phyloP scores from a whole-genome alignment of 495 filamentous ascomycete genomes.

The Neurospora africana region DNA sequence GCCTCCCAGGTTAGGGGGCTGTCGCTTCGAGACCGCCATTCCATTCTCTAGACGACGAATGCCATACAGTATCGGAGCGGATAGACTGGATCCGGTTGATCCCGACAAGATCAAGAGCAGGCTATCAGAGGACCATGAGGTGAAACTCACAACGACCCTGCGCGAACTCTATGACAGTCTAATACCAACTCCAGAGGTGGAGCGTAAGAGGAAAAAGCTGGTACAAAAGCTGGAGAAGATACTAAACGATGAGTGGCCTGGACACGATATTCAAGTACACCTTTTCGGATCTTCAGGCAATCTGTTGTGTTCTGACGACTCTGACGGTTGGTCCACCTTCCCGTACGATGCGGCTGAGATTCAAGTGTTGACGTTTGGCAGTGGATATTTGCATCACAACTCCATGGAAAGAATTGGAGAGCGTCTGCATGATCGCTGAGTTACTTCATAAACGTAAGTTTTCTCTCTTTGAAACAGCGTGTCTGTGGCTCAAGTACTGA shows the following conservation, averaged over 20 bases:
- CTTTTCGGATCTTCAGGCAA: slow-evolving; percentile 97
- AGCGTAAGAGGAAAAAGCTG: slow-evolving; percentile 60
- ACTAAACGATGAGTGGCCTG: slow-evolving; percentile 85
- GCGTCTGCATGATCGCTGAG: slow-evolving; percentile 77
- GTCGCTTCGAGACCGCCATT: slow-evolving; percentile 65
- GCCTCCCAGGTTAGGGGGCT: slow-evolving; percentile 44
- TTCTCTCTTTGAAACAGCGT: not conserved
- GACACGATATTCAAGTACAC: slow-evolving; percentile 77
- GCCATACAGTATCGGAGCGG: slow-evolving; percentile 79
- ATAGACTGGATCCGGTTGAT: slow-evolving; percentile 59
- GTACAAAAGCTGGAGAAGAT: slow-evolving; percentile 77
- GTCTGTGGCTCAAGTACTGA: slow-evolving; percentile 1
- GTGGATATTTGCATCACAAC: slow-evolving; percentile 98
- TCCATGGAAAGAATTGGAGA: slow-evolving; percentile 67
- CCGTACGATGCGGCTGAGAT: not conserved
- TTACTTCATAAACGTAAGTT: slow-evolving; percentile 71
- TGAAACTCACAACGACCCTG: slow-evolving; percentile 70
- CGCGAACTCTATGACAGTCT: slow-evolving; percentile 72
- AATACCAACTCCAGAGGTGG: slow-evolving; percentile 71
- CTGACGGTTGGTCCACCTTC: slow-evolving; percentile 61
- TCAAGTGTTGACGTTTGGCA: slow-evolving; percentile 29
- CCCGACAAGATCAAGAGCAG: slow-evolving; percentile 51
- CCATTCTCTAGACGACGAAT: slow-evolving; percentile 54
- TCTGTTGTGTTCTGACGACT: slow-evolving; percentile 87
- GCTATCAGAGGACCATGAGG: slow-evolving; percentile 65